phyloP scores from a whole-genome alignment of 352 stramenopile genomes.

The Peronospora destructor region DNA sequence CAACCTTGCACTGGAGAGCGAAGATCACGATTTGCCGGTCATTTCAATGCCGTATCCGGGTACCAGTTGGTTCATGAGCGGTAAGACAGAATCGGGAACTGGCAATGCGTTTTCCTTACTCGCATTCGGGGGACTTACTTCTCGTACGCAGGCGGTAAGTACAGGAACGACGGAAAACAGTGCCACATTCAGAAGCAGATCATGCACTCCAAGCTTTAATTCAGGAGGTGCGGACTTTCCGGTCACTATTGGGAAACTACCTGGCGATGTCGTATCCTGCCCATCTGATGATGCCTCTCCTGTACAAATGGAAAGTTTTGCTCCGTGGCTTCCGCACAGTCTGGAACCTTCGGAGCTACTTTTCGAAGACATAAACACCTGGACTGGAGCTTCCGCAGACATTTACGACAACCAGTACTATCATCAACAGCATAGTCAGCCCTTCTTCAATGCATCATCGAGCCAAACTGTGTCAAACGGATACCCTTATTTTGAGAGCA shows the following conservation, averaged over 20 bases:
- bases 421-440: slow-evolving; percentile 17
- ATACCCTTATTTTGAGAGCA: slow-evolving; percentile 16
- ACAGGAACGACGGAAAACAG: slow-evolving; percentile 10
- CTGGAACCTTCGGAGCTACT: slow-evolving; percentile 33
- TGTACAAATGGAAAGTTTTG: slow-evolving; percentile 40
- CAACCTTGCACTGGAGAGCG: slow-evolving; percentile 22
- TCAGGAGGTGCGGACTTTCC: slow-evolving; percentile 8
- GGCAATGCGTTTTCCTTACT: slow-evolving; percentile 18
- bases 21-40: slow-evolving; percentile 25
- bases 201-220: slow-evolving; percentile 19
- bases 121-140: slow-evolving; percentile 18
- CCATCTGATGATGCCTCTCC: slow-evolving; percentile 21
- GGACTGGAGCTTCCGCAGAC: slow-evolving; percentile 12
- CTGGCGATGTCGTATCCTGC: slow-evolving; percentile 7
- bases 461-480: slow-evolving; percentile 3
- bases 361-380: slow-evolving; percentile 34
- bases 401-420: slow-evolving; percentile 22
- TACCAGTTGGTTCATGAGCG: slow-evolving; percentile 27
- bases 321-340: slow-evolving; percentile 26
- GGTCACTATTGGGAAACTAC: slow-evolving; percentile 12
- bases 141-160: slow-evolving; percentile 9
- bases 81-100: slow-evolving; percentile 7
- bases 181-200: slow-evolving; percentile 7
- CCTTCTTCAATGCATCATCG: slow-evolving; percentile 19
- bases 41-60: slow-evolving; percentile 31